A percentile compares a stretch with the other conserved stretches of the same genome.
Conservation (phyloP, 2,329 filamentous ascomycete species). For the Paracamarosporium sp. region DNA sequence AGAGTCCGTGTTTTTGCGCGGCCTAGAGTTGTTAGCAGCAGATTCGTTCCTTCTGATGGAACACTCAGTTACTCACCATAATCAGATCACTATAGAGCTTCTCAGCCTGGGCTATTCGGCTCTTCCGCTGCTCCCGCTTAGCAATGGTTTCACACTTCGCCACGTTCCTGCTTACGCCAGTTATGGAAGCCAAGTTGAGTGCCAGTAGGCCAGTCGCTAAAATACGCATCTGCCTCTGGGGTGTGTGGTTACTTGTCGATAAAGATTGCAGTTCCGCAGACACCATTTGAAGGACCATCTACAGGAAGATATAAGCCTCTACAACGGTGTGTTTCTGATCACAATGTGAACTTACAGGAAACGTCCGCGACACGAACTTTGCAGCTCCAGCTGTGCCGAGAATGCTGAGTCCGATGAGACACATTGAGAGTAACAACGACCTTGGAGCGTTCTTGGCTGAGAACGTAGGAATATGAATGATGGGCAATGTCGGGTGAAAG, state of each 20-base stretch:
- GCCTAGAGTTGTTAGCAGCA: slow-evolving; percentile 37
- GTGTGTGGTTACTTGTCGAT: slow-evolving; percentile 47
- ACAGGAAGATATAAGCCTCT: slow-evolving; percentile 1
- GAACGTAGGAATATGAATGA: slow-evolving; percentile 62
- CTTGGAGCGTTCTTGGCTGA: slow-evolving; percentile 56
- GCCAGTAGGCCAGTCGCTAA: slow-evolving; percentile 57
- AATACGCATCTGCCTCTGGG: slow-evolving; percentile 53
- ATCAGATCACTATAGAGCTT: slow-evolving; percentile 60
- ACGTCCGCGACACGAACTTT: slow-evolving; percentile 57
- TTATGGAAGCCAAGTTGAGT: slow-evolving; percentile 58
- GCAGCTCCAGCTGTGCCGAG: slow-evolving; percentile 60
- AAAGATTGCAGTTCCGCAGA: slow-evolving; percentile 52
- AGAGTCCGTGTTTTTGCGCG: slow-evolving; percentile 59
- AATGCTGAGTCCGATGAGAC: slow-evolving; percentile 60
- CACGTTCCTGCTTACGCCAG: slow-evolving; percentile 47
- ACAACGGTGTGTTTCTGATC: background rate
- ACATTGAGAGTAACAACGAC: slow-evolving; percentile 59
- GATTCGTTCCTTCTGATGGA: background rate
- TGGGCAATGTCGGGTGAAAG: slow-evolving; percentile 60
- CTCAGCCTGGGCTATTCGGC: slow-evolving; percentile 55
- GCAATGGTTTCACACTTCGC: background rate
- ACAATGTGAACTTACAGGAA: slow-evolving; percentile 40
- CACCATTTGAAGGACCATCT: slow-evolving; percentile 49
- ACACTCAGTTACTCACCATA: slow-evolving; percentile 37
- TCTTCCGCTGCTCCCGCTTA: slow-evolving; percentile 39